Evolutionary conservation across 345 rosid species (phyloP).

Genomic region (Rhodomyrtus tomentosa): DNA sequence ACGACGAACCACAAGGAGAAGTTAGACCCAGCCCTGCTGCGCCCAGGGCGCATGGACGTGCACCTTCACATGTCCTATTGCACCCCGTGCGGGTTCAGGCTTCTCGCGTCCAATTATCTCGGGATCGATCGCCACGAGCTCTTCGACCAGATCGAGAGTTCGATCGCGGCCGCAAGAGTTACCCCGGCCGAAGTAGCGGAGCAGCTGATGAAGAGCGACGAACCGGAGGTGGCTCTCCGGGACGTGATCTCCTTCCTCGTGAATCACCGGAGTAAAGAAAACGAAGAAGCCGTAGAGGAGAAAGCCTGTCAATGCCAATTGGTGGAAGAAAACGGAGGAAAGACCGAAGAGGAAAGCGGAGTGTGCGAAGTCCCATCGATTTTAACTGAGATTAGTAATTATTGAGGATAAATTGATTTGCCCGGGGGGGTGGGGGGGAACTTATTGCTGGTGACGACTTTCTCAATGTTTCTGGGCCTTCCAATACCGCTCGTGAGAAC

Average conservation of each 20-base stretch:
- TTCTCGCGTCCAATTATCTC: slow-evolving; percentile 33
- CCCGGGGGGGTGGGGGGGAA: too few species aligned
- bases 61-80: slow-evolving; percentile 70
- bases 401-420: too few species aligned
- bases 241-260: slow-evolving; percentile 23
- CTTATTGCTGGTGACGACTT: background rate
- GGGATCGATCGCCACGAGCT: slow-evolving; percentile 9
- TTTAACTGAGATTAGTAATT: too few species aligned
- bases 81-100: slow-evolving; percentile 35
- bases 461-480: too few species aligned
- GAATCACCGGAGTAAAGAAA: slow-evolving; percentile 2
- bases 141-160: slow-evolving; percentile 20
- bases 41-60: slow-evolving; percentile 81
- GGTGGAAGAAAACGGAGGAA: background rate
- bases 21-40: slow-evolving; percentile 53
- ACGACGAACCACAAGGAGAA: slow-evolving; percentile 69
- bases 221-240: slow-evolving; percentile 14
- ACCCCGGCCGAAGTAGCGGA: slow-evolving; percentile 45
- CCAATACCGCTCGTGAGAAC: too few species aligned
- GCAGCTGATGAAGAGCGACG: slow-evolving; percentile 29
- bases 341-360: background rate
- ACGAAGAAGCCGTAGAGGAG: background rate
- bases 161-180: slow-evolving; percentile 6
- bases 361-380: too few species aligned
- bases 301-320: background rate